Evolutionary conservation across 371 early-diverging fungal genomes (phyloP).

Genomic region (Vairimorpha ceranae): DNA sequence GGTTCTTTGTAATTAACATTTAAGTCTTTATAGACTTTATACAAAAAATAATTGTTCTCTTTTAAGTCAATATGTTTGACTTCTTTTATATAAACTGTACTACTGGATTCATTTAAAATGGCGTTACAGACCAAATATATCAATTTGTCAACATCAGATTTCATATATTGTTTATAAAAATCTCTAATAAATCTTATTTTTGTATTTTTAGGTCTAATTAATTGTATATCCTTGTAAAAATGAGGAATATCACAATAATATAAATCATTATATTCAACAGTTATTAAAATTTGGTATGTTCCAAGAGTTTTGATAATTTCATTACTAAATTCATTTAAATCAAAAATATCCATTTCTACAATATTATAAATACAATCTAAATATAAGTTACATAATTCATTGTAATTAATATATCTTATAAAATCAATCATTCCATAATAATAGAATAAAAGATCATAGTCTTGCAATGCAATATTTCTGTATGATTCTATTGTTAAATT

Average conservation of each 20-base stretch:
- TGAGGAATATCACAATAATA: slow-evolving; percentile 10
- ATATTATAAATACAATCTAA: not conserved
- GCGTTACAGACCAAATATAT: not conserved
- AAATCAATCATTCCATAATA: not conserved
- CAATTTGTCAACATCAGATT: not conserved
- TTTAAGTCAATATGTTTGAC: not conserved
- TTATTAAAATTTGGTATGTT: not conserved
- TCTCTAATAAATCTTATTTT: not conserved
- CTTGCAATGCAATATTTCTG: not conserved
- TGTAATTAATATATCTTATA: slow-evolving; percentile 20
- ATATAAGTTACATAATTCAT: slow-evolving; percentile 8
- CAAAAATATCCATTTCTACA: not conserved
- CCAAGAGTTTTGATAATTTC: not conserved
- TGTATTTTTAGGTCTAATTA: not conserved
- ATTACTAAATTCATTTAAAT: not conserved
- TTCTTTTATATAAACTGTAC: not conserved
- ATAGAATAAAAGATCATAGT: not conserved
- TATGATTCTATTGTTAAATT: not conserved
- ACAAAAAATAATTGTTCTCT: slow-evolving; percentile 9
- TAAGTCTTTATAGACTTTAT: slow-evolving; percentile 26
- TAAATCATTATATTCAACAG: slow-evolving; percentile 15
- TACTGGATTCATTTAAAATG: not conserved
- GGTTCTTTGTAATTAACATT: not conserved
- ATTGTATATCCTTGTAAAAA: slow-evolving; percentile 23
- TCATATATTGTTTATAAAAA: slow-evolving; percentile 1